Base-by-base conservation (phyloP, 306 rosid genomes). In the Pyrus pyrifolia region DNA sequence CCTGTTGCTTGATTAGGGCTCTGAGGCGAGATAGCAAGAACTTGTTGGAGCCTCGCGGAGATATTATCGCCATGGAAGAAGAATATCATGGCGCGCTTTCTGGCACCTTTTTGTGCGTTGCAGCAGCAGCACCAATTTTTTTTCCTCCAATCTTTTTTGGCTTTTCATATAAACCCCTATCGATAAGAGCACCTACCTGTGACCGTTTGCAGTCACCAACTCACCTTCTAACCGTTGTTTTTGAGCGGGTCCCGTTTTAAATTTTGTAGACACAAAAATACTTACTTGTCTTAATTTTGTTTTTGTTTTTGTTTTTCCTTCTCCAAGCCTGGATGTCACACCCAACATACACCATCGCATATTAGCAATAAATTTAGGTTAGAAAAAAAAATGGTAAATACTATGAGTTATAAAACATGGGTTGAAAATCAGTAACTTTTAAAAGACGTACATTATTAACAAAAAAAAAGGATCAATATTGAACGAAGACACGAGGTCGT, bases 71-170 rank as follows among this genome's bases (percentile, higher is more conserved):
- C 90, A 86, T 86, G 42, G 67, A 80, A 45, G 23, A 12, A 31
- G 57, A 79, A 61, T 23, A 14, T 65, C 86, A 85, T 80, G 82
- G 82, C 80, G 82, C 79, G 76, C 74, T 69, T 61, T 71, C 23
- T 71, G 30, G 19, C 31, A 44, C 49, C 21, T 23, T 31, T 5
- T 45, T 12, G 17, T 45, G 19, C 22, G 71, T 22, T 40, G 51
- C 30, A 30, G n/a, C 25, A 21, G 35, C 31, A 44, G 64, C 21
- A 18, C 17, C 31, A 31, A 6, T 38, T 19, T 42, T 42, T 42
- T 38, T 8, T 42, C 12, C 29, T 3, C 7, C 22, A 18, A 4
- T 65, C 1, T 1, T 9, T 19, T 51, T 51, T 17, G 3, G 49
- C 27, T 12, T 35, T 60, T 73, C 40, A 0, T 22, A 11, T 9